phyloP scores from a whole-genome alignment of 768 basidiomycete genomes.

The Auriculariales sp. region DNA sequence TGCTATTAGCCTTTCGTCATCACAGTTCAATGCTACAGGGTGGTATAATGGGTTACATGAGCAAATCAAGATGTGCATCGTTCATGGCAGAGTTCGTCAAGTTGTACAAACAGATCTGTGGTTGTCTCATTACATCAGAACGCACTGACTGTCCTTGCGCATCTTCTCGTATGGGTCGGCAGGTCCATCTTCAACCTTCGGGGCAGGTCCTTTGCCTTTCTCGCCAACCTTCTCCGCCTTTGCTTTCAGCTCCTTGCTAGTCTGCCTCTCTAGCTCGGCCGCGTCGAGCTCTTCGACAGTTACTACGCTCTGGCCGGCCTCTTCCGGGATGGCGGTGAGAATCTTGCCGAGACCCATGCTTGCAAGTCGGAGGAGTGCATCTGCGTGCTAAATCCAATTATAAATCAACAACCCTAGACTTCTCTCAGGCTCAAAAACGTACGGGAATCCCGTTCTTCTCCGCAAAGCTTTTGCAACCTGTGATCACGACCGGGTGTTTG shows the following conservation, averaged over 20 bases:
- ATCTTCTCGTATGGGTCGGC: slow-evolving; percentile 7
- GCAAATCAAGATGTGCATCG: too few relatives aligned
- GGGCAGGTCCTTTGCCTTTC: slow-evolving; percentile 1
- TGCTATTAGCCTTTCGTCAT: too few relatives aligned
- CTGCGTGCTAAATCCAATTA: too few relatives aligned
- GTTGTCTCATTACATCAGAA: slow-evolving; percentile 4
- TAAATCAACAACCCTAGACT: too few relatives aligned
- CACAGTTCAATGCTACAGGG: too few relatives aligned
- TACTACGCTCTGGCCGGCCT: slow-evolving; percentile 2
- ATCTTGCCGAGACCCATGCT: slow-evolving; percentile 8
- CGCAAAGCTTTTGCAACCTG: slow-evolving; percentile 9
- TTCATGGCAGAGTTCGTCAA: too few relatives aligned
- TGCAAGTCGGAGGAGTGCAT: slow-evolving; percentile 7
- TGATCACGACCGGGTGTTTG: slow-evolving; percentile 10
- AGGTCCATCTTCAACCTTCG: neutral
- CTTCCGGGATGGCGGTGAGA: slow-evolving; percentile 6
- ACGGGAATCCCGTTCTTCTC: slow-evolving; percentile 8
- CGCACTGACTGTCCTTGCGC: slow-evolving; percentile 6
- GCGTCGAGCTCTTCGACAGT: slow-evolving; percentile 7
- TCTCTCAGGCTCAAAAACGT: too few relatives aligned
- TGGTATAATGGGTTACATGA: too few relatives aligned
- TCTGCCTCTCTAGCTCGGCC: slow-evolving; percentile 8
- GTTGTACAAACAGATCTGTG: too few relatives aligned
- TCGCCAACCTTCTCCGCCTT: slow-evolving; percentile 4
- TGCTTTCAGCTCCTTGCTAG: slow-evolving; percentile 3